A percentile compares a stretch with the other conserved stretches of the same genome.
phyloP scores from a whole-genome alignment of 495 filamentous ascomycete species.

The Emericellopsis terricola region DNA sequence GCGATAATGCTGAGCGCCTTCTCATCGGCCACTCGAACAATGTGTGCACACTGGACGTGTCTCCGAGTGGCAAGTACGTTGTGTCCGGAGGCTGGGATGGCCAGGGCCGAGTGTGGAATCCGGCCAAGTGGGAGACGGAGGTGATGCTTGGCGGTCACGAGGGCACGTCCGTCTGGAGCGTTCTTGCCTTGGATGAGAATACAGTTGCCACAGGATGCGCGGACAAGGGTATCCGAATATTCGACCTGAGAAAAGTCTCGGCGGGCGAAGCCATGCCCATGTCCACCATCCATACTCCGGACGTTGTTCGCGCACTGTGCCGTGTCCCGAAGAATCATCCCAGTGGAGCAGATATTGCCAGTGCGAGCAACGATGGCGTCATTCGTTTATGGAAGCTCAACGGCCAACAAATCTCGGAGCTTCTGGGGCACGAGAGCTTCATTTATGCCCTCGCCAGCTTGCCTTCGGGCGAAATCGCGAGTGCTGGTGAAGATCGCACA shows the following conservation, averaged over 20 bases:
- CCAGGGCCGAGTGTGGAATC: conserved; percentile 59
- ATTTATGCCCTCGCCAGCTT: conserved; percentile 72
- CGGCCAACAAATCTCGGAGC: conserved; percentile 50
- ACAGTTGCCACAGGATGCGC: conserved; percentile 84
- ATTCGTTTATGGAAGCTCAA: conserved; percentile 70
- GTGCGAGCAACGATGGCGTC: conserved; percentile 73
- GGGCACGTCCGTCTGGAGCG: conserved; percentile 69
- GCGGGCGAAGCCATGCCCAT: conserved; percentile 63
- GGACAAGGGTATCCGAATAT: conserved; percentile 77
- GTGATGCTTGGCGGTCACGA: conserved; percentile 57
- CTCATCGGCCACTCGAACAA: conserved; percentile 76
- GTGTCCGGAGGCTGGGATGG: conserved; percentile 95
- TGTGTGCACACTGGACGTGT: conserved; percentile 70
- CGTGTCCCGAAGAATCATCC: conserved; percentile 50
- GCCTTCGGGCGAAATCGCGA: conserved; percentile 75
- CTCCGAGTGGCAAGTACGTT: conserved; percentile 46
- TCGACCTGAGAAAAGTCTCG: conserved; percentile 45
- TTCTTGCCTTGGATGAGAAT: conserved; percentile 61
- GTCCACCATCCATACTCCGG: conserved; percentile 54
- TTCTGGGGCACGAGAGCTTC: conserved; percentile 85
- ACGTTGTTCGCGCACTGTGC: conserved; percentile 77
- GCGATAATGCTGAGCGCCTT: conserved; percentile 67
- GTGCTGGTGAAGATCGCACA: conserved; percentile 85
- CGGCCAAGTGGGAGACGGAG: conserved; percentile 59
- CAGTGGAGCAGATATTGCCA: conserved; percentile 72